Conservation (phyloP, 371 early-diverging fungal species). For the Batrachochytrium dendrobatidis region DNA sequence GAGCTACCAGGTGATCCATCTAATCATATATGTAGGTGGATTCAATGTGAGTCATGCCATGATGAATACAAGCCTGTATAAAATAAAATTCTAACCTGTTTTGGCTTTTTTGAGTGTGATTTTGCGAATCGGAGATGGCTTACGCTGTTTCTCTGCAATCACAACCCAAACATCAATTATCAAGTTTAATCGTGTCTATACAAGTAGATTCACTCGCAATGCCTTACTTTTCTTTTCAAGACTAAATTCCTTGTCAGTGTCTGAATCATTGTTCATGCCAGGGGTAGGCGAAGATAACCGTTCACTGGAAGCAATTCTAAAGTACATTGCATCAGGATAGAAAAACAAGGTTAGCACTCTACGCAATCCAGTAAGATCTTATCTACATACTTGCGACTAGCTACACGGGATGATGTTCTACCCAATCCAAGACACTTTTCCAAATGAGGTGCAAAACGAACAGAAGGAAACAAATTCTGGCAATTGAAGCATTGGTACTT, state of each 20-base stretch:
- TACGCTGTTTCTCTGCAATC: no score
- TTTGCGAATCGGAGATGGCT: background rate
- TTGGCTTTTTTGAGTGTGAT: background rate
- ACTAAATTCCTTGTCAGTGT: background rate
- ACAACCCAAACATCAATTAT: no score
- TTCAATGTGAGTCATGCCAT: no score
- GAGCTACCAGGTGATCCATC: no score
- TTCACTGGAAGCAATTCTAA: background rate
- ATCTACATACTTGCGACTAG: slow-evolving; percentile 26
- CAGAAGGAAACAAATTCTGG: slow-evolving; percentile 63
- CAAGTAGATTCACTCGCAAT: no score
- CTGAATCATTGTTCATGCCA: background rate
- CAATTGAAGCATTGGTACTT: slow-evolving; percentile 73
- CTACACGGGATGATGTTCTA: slow-evolving; percentile 60
- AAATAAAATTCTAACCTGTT: no score
- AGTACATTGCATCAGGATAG: background rate
- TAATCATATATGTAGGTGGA: no score
- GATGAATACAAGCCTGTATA: no score
- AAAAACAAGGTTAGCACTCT: background rate
- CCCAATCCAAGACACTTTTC: slow-evolving; percentile 84
- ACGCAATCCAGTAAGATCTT: background rate
- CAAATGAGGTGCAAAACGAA: slow-evolving; percentile 77
- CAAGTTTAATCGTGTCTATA: no score
- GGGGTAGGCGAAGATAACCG: background rate
- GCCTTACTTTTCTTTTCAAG: background rate